These are phyloP conservation scores for Didymella arachidicola DNA, from an alignment of 2,329 filamentous ascomycete genomes.

Conservation along the genomic window DNA sequence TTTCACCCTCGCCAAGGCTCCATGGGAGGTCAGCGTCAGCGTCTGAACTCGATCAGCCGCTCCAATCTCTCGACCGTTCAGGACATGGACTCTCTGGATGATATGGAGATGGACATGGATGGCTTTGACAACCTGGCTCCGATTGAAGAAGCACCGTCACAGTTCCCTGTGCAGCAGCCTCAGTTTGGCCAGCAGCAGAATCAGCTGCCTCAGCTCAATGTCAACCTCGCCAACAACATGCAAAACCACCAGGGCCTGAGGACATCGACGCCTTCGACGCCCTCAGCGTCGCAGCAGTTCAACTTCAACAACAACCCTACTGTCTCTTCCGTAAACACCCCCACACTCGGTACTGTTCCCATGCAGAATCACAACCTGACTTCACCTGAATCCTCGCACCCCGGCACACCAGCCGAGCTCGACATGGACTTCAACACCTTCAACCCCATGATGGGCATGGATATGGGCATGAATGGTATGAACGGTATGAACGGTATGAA, in stretches of 20 bases:
- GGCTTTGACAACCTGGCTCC: conserved; percentile 76
- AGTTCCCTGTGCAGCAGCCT: conserved; percentile 62
- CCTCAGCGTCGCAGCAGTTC: conserved; percentile 71
- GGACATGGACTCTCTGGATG: conserved; percentile 83
- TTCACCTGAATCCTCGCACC: conserved; percentile 71
- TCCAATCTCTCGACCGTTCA: conserved; percentile 54
- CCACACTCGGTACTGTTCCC: conserved; percentile 82
- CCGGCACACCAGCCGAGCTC: conserved; percentile 75
- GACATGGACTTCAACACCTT: conserved; percentile 71
- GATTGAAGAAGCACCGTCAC: conserved; percentile 73
- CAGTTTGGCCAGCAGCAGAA: conserved; percentile 64
- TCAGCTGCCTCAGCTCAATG: conserved; percentile 74
- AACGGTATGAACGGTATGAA: conserved; percentile 38
- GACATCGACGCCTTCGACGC: conserved; percentile 85
- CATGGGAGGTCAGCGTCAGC: conserved; percentile 48
- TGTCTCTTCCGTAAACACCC: conserved; percentile 96
- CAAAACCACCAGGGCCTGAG: conserved; percentile 79
- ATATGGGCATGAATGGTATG: conserved; percentile 41
- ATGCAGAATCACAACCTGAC: conserved; percentile 65
- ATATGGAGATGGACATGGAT: conserved; percentile 96
- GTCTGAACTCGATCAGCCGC: conserved; percentile 51
- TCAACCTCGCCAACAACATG: conserved; percentile 76
- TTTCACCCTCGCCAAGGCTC: conserved; percentile 53
- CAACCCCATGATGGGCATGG: conserved; percentile 47
- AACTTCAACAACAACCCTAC: conserved; percentile 91